Evolutionary conservation across 768 basidiomycete genomes (phyloP).

Genomic region (Neoboletus subvelutipes): DNA sequence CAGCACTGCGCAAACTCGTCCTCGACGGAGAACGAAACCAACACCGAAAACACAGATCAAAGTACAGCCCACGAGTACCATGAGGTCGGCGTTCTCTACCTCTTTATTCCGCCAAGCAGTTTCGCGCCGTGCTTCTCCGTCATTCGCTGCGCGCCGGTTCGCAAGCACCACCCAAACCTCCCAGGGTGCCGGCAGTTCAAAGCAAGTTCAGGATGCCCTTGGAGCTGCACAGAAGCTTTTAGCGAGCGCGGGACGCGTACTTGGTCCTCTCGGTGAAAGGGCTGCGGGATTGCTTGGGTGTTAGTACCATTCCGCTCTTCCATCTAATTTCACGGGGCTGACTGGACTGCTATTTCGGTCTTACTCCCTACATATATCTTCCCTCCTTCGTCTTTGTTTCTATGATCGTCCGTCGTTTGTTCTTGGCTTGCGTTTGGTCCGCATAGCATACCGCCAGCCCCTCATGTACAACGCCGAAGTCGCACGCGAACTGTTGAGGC

Average conservation of each 20-base stretch:
- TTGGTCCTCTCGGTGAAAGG: slow-evolving; percentile 52
- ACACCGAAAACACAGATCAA: slow-evolving; percentile 6
- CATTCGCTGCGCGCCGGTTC: slow-evolving; percentile 37
- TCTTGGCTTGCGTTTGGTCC: not conserved
- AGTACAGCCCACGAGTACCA: slow-evolving; percentile 6
- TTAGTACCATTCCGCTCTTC: slow-evolving; percentile 28
- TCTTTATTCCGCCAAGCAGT: slow-evolving; percentile 24
- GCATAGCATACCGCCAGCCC: slow-evolving; percentile 70
- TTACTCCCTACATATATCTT: not conserved
- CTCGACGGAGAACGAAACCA: slow-evolving; percentile 1
- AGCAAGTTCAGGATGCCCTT: slow-evolving; percentile 71
- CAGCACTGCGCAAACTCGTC: slow-evolving; percentile 1
- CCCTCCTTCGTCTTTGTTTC: not conserved
- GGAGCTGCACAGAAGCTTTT: slow-evolving; percentile 57
- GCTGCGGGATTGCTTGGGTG: slow-evolving; percentile 58
- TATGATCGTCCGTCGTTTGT: not conserved
- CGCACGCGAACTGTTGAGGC: slow-evolving; percentile 70
- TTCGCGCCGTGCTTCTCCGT: slow-evolving; percentile 15
- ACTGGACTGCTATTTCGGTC: not conserved
- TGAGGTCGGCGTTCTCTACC: slow-evolving; percentile 29
- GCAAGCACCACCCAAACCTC: slow-evolving; percentile 35
- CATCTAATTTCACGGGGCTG: not conserved
- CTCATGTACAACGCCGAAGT: slow-evolving; percentile 78
- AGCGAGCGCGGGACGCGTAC: slow-evolving; percentile 46
- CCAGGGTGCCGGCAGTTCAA: slow-evolving; percentile 46